Conservation (phyloP, 805 yeast genomes). For the Candida morakotiae region DNA sequence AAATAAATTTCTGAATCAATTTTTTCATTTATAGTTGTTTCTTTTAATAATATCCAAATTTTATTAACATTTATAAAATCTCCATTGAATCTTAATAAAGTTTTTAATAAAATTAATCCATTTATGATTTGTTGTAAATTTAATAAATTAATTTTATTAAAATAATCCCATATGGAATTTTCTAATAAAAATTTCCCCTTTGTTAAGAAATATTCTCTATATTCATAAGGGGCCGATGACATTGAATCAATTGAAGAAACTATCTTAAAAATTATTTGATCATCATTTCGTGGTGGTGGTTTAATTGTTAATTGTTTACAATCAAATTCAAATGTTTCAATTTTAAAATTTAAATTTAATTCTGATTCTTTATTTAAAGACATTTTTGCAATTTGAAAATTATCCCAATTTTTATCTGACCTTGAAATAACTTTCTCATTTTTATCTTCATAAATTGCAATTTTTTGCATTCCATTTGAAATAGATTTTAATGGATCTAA, state of each 20-base stretch:
- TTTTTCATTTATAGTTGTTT: conserved; percentile 1
- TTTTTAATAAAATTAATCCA: conserved; percentile 35
- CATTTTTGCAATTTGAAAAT: conserved; percentile 28
- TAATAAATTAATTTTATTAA: conserved; percentile 8
- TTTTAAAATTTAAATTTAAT: neutral
- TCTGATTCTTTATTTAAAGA: neutral
- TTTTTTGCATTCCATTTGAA: conserved; percentile 30
- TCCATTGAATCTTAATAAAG: conserved; percentile 25
- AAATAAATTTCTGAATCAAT: conserved; percentile 6
- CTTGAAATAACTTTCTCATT: conserved; percentile 33
- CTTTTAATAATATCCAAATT: conserved; percentile 1
- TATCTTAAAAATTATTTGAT: conserved; percentile 2
- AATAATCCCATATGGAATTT: conserved; percentile 17
- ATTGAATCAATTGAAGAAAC: conserved; percentile 3
- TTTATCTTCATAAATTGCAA: conserved; percentile 39
- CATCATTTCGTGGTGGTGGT: neutral
- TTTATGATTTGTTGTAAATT: conserved; percentile 14
- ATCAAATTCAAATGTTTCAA: conserved; percentile 6
- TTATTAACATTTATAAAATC: conserved; percentile 5
- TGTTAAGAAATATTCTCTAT: conserved; percentile 12
- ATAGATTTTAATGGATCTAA: conserved; percentile 39
- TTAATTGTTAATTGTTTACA: conserved; percentile 4
- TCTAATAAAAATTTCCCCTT: conserved; percentile 16
- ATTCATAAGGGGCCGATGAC: conserved; percentile 11
- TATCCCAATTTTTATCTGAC: conserved; percentile 37